phyloP scores from a whole-genome alignment of 139 green algal species.

The Picochlorum sp. region DNA sequence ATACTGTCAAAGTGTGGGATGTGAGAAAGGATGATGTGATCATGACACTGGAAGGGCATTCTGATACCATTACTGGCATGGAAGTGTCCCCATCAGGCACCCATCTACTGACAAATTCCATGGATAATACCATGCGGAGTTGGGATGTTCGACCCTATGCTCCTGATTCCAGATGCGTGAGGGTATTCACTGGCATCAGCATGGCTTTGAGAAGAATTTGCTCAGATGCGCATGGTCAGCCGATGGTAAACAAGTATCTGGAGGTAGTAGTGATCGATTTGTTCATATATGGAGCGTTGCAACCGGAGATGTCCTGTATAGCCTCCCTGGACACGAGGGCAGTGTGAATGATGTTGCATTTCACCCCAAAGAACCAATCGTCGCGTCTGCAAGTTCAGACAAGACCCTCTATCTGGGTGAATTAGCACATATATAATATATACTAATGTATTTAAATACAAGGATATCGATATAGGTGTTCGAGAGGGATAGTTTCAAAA shows the following conservation, averaged over 20 bases:
- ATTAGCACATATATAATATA: slow-evolving; percentile 28
- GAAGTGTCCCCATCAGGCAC: slow-evolving; percentile 68
- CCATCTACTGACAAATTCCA: slow-evolving; percentile 89
- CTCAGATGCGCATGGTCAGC: slow-evolving; percentile 85
- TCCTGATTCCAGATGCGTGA: slow-evolving; percentile 70
- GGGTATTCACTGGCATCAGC: slow-evolving; percentile 64
- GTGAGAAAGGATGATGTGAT: slow-evolving; percentile 56
- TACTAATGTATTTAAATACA: too few species aligned
- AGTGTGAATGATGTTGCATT: slow-evolving; percentile 90
- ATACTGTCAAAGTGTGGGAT: slow-evolving; percentile 81
- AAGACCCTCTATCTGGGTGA: slow-evolving; percentile 81
- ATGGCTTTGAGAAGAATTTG: slow-evolving; percentile 89
- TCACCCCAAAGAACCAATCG: slow-evolving; percentile 85
- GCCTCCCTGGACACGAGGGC: slow-evolving; percentile 85
- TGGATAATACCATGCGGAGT: slow-evolving; percentile 88
- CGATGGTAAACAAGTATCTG: slow-evolving; percentile 64
- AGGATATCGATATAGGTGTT: too few species aligned
- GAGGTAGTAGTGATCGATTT: slow-evolving; percentile 73
- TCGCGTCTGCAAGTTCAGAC: slow-evolving; percentile 64
- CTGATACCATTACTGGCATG: slow-evolving; percentile 77
- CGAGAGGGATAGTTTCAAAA: too few species aligned
- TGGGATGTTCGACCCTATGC: slow-evolving; percentile 86
- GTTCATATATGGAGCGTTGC: slow-evolving; percentile 68
- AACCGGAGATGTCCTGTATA: slow-evolving; percentile 63
- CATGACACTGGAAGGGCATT: slow-evolving; percentile 63